Evolutionary conservation across 1,139 yeast genomes (phyloP), one percentile per base, ranked within the genome.

Genomic region (Scheffersomyces stambukii): DNA sequence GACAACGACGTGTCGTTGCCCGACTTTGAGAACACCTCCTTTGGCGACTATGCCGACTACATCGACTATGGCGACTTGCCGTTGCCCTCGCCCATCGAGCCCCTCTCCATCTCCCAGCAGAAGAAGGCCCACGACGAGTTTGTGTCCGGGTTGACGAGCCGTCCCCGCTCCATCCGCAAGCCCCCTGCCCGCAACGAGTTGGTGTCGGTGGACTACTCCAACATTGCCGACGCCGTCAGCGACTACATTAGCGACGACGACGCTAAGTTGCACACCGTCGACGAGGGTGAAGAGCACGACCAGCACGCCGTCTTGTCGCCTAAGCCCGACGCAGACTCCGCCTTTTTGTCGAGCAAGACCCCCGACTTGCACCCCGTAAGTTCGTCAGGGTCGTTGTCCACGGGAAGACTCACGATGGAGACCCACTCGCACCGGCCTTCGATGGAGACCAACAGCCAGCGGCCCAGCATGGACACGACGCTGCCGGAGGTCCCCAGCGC

Each of bases 351-450:
- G n/a, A n/a, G n/a, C n/a, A n/a, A n/a, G 18, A 20, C 21, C 12
- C 34, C 36, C 16, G 56, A 49, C 1, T 33, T 54, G 11, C 53
- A 53, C 16, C 56, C 60, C 0, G 52, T 57, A 2, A 43, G 35
- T 2, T 61, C 70, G 0, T 39, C 57, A 1, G 70, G 70, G 0
- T 63, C 70, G 2, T 50, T 64, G 21, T 64, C 70, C 1, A 62
- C 69, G 0, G 69, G 67, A 1, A 59, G 46, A 23, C 42, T 48
- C 24, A 58, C 68, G 2, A 38, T 55, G 29, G 60, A 43, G 12
- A 33, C 39, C 9, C n/a, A n/a, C n/a, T n/a, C n/a, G n/a, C n/a
- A n/a, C n/a, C n/a, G n/a, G n/a, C n/a, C n/a, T n/a, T 4, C 20
- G 3, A n/a, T 18, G 9, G 20, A 18, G 6, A 18, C 20, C 5